Percentiles rank a stretch among this genome's conserved stretches.
These are phyloP conservation scores for Phellinidium pouzarii DNA, from an alignment of 1,284 basidiomycete species.

Conservation along the genomic window DNA sequence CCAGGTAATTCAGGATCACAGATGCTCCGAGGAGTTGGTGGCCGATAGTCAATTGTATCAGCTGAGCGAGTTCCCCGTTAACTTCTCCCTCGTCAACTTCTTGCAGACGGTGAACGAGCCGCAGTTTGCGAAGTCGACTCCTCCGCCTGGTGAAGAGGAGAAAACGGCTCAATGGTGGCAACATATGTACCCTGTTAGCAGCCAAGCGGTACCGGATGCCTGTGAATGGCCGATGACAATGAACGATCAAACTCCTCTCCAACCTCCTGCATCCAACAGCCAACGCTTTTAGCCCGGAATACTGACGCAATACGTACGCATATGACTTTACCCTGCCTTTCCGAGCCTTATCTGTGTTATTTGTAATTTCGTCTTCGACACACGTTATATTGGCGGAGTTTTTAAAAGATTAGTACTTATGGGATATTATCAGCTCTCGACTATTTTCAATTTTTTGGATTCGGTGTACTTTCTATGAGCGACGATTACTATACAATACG, in stretches of 20 bases:
- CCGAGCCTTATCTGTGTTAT: too few species aligned
- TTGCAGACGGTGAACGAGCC: constrained; percentile 16
- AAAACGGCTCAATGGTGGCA: constrained; percentile 15
- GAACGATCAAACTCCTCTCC: not conserved
- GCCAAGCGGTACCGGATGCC: not conserved
- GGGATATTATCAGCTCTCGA: too few species aligned
- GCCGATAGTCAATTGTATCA: constrained; percentile 1
- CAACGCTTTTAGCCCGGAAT: not conserved
- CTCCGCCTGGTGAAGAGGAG: constrained; percentile 8
- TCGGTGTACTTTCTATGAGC: too few species aligned
- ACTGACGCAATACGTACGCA: not conserved
- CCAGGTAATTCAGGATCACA: constrained; percentile 1
- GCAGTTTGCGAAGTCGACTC: constrained; percentile 12
- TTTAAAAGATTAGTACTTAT: too few species aligned
- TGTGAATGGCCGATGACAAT: constrained; percentile 15
- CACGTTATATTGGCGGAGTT: too few species aligned
- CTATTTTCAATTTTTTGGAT: too few species aligned
- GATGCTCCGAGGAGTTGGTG: not conserved
- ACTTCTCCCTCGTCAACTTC: constrained; percentile 15
- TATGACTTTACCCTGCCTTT: not conserved
- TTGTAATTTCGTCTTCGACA: too few species aligned
- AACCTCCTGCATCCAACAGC: not conserved
- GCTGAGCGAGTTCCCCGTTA: constrained; percentile 9
- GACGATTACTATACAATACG: too few species aligned
- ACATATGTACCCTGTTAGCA: constrained; percentile 13